Conservation (phyloP, 345 rosid genomes). For the Hibiscus mutabilis region DNA sequence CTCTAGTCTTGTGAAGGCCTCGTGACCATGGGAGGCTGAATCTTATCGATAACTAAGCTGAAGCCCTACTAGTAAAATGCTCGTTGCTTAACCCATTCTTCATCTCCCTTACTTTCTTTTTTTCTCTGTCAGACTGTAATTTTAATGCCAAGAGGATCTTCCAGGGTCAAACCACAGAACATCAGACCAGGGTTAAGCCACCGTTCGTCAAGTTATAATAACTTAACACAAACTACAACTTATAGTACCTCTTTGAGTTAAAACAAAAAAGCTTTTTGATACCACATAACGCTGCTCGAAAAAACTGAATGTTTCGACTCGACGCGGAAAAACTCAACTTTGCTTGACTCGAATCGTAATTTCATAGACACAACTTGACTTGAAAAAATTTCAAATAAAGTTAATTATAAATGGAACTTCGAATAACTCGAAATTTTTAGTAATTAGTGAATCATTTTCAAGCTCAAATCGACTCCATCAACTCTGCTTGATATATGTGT, state of each 20-base stretch:
- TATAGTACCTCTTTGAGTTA: not conserved
- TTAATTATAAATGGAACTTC: too few relatives aligned
- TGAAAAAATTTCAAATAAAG: too few relatives aligned
- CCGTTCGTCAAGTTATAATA: not conserved
- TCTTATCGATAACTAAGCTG: conserved; percentile 2
- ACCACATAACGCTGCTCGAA: too few relatives aligned
- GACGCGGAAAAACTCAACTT: too few relatives aligned
- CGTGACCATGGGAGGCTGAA: not conserved
- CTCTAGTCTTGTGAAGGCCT: not conserved
- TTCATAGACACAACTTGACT: too few relatives aligned
- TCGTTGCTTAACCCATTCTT: not conserved
- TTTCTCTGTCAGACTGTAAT: not conserved
- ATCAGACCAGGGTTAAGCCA: not conserved
- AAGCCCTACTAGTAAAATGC: not conserved
- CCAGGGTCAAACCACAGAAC: not conserved
- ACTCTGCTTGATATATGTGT: too few relatives aligned
- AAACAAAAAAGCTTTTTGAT: not conserved
- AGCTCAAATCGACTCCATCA: too few relatives aligned
- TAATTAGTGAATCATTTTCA: too few relatives aligned
- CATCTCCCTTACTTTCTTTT: not conserved
- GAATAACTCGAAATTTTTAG: too few relatives aligned
- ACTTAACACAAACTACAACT: not conserved
- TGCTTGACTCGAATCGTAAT: too few relatives aligned
- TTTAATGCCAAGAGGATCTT: not conserved
- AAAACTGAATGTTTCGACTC: too few relatives aligned